A percentile compares a stretch with the other conserved stretches of the same genome.
phyloP scores from a whole-genome alignment of 768 basidiomycete species.

The Leccinum aurantiacum region DNA sequence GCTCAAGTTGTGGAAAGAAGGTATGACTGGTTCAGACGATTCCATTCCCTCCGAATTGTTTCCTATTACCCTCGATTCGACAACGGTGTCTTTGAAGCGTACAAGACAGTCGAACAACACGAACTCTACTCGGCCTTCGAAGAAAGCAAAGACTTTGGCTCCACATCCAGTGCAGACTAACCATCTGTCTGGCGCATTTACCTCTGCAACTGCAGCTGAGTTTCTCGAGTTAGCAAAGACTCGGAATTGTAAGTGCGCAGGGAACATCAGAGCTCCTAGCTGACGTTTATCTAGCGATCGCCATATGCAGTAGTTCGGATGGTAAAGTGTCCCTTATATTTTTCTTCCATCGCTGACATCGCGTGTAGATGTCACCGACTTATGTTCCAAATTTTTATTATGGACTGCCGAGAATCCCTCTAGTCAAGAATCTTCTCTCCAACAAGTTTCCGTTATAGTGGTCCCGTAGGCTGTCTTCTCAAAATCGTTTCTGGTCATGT shows the following conservation, averaged over 20 bases:
- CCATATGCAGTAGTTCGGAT: conserved; percentile 18
- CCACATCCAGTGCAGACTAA: background rate
- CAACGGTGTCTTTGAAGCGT: conserved; percentile 15
- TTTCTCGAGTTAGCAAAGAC: conserved; percentile 21
- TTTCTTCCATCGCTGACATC: conserved; percentile 1
- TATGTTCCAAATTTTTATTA: conserved; percentile 20
- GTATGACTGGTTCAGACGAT: conserved; percentile 9
- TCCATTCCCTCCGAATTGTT: conserved; percentile 22
- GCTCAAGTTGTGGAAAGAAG: conserved; percentile 27
- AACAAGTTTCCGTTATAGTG: conserved; percentile 19
- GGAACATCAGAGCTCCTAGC: background rate
- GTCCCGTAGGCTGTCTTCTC: conserved; percentile 16
- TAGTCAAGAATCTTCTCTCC: background rate
- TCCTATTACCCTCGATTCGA: conserved; percentile 10
- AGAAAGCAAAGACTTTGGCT: conserved; percentile 10
- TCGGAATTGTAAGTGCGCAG: conserved; percentile 21
- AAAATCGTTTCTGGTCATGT: background rate
- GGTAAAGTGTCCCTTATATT: conserved; percentile 8
- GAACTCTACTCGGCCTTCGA: conserved; percentile 4
- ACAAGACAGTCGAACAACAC: conserved; percentile 5
- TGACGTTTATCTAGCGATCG: conserved; percentile 21
- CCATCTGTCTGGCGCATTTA: background rate
- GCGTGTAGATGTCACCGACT: conserved; percentile 17
- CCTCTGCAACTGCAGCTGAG: conserved; percentile 9
- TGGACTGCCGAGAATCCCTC: conserved; percentile 14